A percentile compares a stretch with the other conserved stretches of the same genome.
phyloP scores from a whole-genome alignment of 768 basidiomycete genomes.

The Aureoboletus auriporus region DNA sequence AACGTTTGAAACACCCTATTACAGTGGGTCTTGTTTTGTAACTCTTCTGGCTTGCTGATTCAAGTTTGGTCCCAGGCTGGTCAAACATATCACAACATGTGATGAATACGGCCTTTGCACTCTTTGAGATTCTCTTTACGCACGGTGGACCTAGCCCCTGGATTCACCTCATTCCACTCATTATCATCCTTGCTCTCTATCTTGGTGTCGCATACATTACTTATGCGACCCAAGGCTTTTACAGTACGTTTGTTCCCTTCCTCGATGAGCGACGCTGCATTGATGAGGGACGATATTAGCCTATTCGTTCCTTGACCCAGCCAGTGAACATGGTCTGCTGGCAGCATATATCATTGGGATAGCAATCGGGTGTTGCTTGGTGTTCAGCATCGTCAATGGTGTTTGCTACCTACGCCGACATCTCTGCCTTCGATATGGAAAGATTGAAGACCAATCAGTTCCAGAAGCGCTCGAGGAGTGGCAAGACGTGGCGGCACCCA shows the following conservation, averaged over 20 bases:
- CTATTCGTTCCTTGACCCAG: constrained; percentile 63
- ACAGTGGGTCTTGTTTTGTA: constrained; percentile 30
- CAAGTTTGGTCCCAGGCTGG: constrained; percentile 42
- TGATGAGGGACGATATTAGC: constrained; percentile 35
- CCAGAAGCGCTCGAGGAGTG: constrained; percentile 40
- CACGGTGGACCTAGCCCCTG: constrained; percentile 51
- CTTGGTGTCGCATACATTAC: constrained; percentile 70
- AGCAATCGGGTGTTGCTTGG: constrained; percentile 42
- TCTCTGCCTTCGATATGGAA: constrained; percentile 18
- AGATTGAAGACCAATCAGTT: constrained; percentile 3
- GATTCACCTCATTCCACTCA: constrained; percentile 41
- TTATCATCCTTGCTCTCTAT: constrained; percentile 53
- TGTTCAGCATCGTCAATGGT: constrained; percentile 48
- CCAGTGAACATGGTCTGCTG: constrained; percentile 37
- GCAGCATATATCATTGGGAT: constrained; percentile 66
- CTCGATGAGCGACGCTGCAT: not conserved
- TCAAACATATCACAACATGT: constrained; percentile 56
- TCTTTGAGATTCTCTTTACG: constrained; percentile 57
- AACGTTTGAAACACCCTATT: constrained; percentile 39
- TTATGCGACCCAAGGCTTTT: constrained; percentile 54
- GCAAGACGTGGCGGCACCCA: constrained; percentile 35
- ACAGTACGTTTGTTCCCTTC: constrained; percentile 42
- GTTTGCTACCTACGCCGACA: constrained; percentile 37
- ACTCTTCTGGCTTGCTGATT: not conserved
- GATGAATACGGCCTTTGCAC: constrained; percentile 52